Evolutionary conservation across 2,329 filamentous ascomycete species (phyloP).

Genomic region (Ophiosphaerella herpotricha): DNA sequence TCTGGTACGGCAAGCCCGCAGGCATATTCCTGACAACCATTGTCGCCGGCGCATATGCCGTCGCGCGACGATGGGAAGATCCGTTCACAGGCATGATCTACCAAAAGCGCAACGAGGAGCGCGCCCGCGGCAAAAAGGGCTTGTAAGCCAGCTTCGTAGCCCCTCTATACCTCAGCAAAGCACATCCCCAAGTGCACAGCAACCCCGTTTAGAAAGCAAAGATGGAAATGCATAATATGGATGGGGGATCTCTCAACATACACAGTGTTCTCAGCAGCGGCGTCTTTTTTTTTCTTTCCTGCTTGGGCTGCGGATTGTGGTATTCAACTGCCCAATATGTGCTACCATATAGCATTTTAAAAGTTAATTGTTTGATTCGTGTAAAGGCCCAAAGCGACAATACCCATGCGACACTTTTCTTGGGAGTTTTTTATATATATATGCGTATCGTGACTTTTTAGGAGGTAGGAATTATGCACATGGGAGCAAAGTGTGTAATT

Average conservation of each 20-base stretch:
- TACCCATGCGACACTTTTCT: slow-evolving; percentile 8
- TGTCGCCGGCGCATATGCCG: slow-evolving; percentile 77
- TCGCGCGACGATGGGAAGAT: slow-evolving; percentile 87
- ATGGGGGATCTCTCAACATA: not conserved
- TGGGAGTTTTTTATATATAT: too few relatives aligned
- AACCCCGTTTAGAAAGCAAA: too few relatives aligned
- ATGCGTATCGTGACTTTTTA: not conserved
- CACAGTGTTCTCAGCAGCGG: not conserved
- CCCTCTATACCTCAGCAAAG: too few relatives aligned
- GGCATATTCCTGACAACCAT: slow-evolving; percentile 76
- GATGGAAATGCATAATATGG: too few relatives aligned
- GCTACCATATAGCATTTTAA: slow-evolving; percentile 1
- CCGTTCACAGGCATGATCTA: slow-evolving; percentile 95
- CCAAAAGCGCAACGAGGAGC: slow-evolving; percentile 72
- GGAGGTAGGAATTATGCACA: not conserved
- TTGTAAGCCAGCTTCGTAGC: slow-evolving; percentile 4
- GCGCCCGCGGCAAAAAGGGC: slow-evolving; percentile 47
- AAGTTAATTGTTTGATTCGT: slow-evolving; percentile 1
- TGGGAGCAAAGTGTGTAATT: too few relatives aligned
- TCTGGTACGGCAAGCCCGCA: slow-evolving; percentile 85
- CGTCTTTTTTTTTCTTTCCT: not conserved
- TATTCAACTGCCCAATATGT: slow-evolving; percentile 1
- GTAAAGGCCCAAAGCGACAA: slow-evolving; percentile 21
- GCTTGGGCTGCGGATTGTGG: not conserved
- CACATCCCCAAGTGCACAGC: too few relatives aligned